Evolutionary conservation across 2,329 filamentous ascomycete genomes (phyloP).

Genomic region (Phyllosticta citribraziliensis): DNA sequence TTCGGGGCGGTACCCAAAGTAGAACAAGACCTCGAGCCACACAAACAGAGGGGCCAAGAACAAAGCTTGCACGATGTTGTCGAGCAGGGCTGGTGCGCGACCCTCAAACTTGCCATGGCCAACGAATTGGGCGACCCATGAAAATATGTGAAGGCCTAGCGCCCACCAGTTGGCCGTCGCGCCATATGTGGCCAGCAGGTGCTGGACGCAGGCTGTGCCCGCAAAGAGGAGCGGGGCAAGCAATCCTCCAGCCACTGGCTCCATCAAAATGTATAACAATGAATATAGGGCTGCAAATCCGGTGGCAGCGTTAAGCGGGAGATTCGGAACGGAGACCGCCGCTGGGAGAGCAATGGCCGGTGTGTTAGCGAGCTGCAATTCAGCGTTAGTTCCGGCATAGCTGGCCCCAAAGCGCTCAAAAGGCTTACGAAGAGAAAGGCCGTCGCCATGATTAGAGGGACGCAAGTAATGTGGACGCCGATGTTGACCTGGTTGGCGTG

Average conservation of each 20-base stretch:
- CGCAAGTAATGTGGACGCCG: conserved; percentile 68
- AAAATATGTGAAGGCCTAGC: conserved; percentile 50
- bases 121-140: conserved; percentile 84
- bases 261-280: conserved; percentile 78
- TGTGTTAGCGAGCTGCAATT: conserved; percentile 45
- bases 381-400: not conserved
- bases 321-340: conserved; percentile 44
- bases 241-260: conserved; percentile 79
- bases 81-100: conserved; percentile 76
- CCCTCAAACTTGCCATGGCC: conserved; percentile 86
- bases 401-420: not conserved
- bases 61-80: conserved; percentile 84
- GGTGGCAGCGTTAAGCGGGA: conserved; percentile 52
- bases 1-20: conserved; percentile 79
- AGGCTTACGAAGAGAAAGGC: conserved; percentile 59
- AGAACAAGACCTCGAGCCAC: conserved; percentile 90
- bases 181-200: conserved; percentile 57
- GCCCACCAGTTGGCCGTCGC: conserved; percentile 54
- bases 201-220: conserved; percentile 65
- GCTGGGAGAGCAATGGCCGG: conserved; percentile 45
- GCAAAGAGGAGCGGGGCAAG: conserved; percentile 68
- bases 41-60: conserved; percentile 94
- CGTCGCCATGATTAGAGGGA: conserved; percentile 64
- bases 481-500: conserved; percentile 52
- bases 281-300: conserved; percentile 55